Conservation (phyloP, 257 asterid genomes). For the Fraxinus anomala region DNA sequence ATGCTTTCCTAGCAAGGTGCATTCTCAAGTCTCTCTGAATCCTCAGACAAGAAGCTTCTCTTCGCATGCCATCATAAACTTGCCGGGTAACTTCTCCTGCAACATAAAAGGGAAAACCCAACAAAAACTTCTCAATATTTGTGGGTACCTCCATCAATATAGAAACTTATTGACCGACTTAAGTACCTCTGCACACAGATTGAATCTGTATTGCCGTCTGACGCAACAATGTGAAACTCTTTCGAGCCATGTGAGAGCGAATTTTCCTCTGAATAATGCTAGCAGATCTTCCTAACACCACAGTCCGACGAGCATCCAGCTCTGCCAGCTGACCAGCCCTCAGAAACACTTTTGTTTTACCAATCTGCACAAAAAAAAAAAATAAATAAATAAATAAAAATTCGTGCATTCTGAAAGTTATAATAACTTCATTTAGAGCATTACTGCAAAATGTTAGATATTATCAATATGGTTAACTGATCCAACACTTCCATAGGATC, state of each 20-base stretch:
- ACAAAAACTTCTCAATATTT: conserved; percentile 1
- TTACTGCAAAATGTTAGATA: background rate
- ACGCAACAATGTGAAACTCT: conserved; percentile 64
- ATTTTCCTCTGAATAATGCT: conserved; percentile 93
- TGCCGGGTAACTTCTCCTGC: conserved; percentile 82
- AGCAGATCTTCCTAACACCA: conserved; percentile 94
- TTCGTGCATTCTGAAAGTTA: background rate
- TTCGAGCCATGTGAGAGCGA: conserved; percentile 80
- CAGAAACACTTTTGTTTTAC: conserved; percentile 93
- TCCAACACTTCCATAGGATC: background rate
- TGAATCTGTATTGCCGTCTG: conserved; percentile 71
- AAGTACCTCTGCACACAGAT: conserved; percentile 89
- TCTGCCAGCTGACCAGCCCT: conserved; percentile 99
- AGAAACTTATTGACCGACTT: conserved; percentile 16
- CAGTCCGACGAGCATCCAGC: conserved; percentile 91
- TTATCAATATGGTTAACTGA: background rate
- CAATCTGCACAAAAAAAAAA: conserved; percentile 66
- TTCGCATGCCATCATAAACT: conserved; percentile 73
- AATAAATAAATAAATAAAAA: background rate
- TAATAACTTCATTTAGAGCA: background rate
- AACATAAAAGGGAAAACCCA: conserved; percentile 30
- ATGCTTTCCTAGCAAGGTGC: conserved; percentile 86
- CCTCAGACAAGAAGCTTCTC: conserved; percentile 71
- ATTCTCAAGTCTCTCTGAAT: conserved; percentile 79
- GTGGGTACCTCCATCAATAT: conserved; percentile 10